Base-by-base conservation (phyloP, 768 basidiomycete species). In the Agrocybe pediades region DNA sequence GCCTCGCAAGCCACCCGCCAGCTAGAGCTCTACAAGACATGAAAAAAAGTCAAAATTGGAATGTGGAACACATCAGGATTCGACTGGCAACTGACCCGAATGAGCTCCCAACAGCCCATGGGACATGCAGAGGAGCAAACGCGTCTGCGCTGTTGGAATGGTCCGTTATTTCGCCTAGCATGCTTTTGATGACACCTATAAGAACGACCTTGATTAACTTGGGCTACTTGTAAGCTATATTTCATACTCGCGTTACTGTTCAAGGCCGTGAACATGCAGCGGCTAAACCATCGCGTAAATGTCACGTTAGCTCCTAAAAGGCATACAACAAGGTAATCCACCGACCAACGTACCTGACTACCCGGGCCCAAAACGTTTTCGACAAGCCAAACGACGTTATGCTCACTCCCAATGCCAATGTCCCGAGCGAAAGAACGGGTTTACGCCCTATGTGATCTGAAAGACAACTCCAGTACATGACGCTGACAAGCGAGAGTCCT, bases 401-500 rank as follows among this genome's bases (percentile, higher is more conserved):
- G 0, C 84, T 83, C 1, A 75, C 42, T 0, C 79, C 78, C 8
- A 87, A 62, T 4, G 84, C 85, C 39, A 76, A 62, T 0, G 85
- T 70, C 1, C 86, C 86, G 1, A 66, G 72, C 45, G 87, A 65
- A 49, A 87, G 75, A 11, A 87, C 76, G 0, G 85, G 85, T 57
- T 82, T 85, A 25, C 86, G 77, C 11, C 86, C 86, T 44, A 86
- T 69, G 40, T 75, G 72, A 52, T 87, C 86, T 9, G 86, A 86
- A 8, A 83, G 49, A 2, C 82, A 78, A 58, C 82, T 83, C 85
- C 86, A 87, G 55, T 84, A 78, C 33, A 87, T 68, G 19, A 85
- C 81, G 1, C 80, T 83, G 29, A 81, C 60, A 0, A 85, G 81
- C 55, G 85, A 80, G 0, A 83, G 75, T 3, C 79, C 72, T 50